Evolutionary conservation across 768 basidiomycete genomes (phyloP).

Genomic region (Dentipellis fragilis): DNA sequence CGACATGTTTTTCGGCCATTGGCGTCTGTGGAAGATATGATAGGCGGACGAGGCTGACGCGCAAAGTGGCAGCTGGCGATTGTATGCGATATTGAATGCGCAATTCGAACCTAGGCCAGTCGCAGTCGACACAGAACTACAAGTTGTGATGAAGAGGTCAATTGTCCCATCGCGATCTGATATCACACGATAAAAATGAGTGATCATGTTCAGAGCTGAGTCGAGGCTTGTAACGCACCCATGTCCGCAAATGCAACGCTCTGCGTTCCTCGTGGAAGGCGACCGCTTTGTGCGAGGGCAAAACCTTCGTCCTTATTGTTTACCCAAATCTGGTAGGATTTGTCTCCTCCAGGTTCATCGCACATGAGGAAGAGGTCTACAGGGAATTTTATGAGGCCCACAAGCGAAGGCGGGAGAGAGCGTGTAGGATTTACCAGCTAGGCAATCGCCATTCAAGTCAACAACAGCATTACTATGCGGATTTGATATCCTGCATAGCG

Average conservation of each 20-base stretch:
- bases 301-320: constrained; percentile 78
- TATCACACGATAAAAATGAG: neutral
- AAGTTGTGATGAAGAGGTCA: constrained; percentile 88
- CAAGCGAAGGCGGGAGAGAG: neutral
- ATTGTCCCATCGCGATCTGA: constrained; percentile 92
- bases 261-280: constrained; percentile 68
- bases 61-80: constrained; percentile 82
- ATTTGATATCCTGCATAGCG: constrained; percentile 67
- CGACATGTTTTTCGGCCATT: constrained; percentile 36
- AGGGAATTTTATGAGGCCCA: neutral
- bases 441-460: constrained; percentile 91
- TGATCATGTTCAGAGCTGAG: neutral
- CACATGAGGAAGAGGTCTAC: constrained; percentile 87
- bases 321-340: constrained; percentile 85
- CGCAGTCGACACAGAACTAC: constrained; percentile 53
- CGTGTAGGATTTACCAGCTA: constrained; percentile 53
- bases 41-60: constrained; percentile 40
- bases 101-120: constrained; percentile 72
- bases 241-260: constrained; percentile 85
- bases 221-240: constrained; percentile 34
- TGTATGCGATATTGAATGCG: constrained; percentile 85
- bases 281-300: constrained; percentile 51
- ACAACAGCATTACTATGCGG: constrained; percentile 94
- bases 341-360: constrained; percentile 37
- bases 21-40: constrained; percentile 13